Conservation (phyloP, 495 filamentous ascomycete species). For the Podospora australis region DNA sequence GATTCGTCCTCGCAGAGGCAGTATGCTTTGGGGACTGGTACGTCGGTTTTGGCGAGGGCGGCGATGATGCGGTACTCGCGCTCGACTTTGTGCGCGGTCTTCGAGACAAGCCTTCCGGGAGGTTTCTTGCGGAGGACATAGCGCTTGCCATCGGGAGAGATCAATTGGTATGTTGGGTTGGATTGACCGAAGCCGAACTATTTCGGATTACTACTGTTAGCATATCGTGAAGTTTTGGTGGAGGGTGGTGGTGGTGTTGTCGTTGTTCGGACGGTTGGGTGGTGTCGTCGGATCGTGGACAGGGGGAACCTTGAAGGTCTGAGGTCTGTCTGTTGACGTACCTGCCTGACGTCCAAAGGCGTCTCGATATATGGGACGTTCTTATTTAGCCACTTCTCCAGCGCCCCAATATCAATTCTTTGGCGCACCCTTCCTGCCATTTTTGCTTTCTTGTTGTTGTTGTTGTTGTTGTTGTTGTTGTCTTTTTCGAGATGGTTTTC, state of each 20-base stretch:
- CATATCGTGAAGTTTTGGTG: no score
- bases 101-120: constrained; percentile 81
- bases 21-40: constrained; percentile 79
- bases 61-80: constrained; percentile 88
- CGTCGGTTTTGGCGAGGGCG: constrained; percentile 69
- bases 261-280: no score
- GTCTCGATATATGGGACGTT: constrained; percentile 73
- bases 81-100: constrained; percentile 92
- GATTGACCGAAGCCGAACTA: constrained; percentile 96
- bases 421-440: constrained; percentile 92
- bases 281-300: no score
- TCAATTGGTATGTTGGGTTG: constrained; percentile 92
- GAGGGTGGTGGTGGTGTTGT: not conserved
- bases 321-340: constrained; percentile 31
- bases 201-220: not conserved
- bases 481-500: no score
- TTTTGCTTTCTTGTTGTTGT: constrained; percentile 2
- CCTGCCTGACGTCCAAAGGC: constrained; percentile 85
- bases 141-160: constrained; percentile 53
- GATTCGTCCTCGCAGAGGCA: constrained; percentile 75
- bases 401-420: constrained; percentile 68
- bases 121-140: constrained; percentile 96
- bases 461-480: constrained; percentile 8
- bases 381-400: constrained; percentile 69
- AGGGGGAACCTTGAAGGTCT: no score